Evolutionary conservation across 1,139 yeast species (phyloP), one percentile per base, ranked within the genome.

Genomic region (Geotrichum restrictum): DNA sequence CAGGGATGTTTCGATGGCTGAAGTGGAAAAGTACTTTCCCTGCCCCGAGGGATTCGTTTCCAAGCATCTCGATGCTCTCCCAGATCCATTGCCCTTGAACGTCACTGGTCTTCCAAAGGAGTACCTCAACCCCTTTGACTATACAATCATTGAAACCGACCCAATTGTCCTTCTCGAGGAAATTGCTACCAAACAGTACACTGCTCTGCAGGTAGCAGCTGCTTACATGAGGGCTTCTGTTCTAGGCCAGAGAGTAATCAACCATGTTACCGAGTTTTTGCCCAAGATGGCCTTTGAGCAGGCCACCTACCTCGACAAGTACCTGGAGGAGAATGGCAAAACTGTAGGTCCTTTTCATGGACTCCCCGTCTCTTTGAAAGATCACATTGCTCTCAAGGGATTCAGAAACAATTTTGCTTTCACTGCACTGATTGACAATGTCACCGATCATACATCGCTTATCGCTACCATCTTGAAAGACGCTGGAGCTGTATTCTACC

Each of bases 401-500:
- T 73, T 71, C 43, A 72, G 72, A 14, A 66, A 74, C 29, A 71
- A 74, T 18, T 64, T 74, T 45, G 76, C 78, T 1, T 67, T 74
- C 53, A 75, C 75, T 19, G 61, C 64, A 7, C 55, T 61, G 55
- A 62, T 60, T n/a, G 62, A 64, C 45, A 53, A 59, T 68, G 62
- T 61, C 21, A 53, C 72, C 83, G 38, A 62, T 66, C 19, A 74
- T 50, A 81, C 79, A 62, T 80, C 83, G 4, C 71, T 73, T 4
- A 78, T 82, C 31, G 70, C 75, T 19, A 74, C 75, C 56, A 74
- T 80, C 39, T 70, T 84, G 61, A 79, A 76, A 57, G 75, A 78
- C 38, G 71, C 82, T 58, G 93, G 93, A 47, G 87, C 87, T 19
- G 82, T 83, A 3, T 81, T 82, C 64, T 77, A 73, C 56, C 76